These are phyloP conservation scores for Jamesozyma jinghongensis DNA, from an alignment of 805 yeast genomes.

Conservation along the genomic window DNA sequence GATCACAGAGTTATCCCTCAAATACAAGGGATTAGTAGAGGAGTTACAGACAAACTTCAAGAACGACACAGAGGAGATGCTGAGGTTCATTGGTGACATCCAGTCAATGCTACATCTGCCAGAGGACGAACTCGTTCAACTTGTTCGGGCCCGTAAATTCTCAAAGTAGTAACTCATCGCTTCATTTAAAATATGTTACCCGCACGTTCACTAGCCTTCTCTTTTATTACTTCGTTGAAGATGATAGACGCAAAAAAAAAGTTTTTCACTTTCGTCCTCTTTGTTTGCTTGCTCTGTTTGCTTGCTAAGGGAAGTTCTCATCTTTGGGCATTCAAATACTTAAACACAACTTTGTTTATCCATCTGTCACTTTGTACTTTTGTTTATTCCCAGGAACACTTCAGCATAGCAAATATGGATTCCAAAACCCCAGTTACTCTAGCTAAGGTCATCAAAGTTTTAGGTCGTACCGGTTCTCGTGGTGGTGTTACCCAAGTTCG, in stretches of 20 bases:
- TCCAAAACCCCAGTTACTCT: slow-evolving; percentile 89
- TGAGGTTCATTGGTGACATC: slow-evolving; percentile 29
- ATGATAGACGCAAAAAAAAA: slow-evolving; percentile 6
- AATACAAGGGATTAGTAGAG: slow-evolving; percentile 29
- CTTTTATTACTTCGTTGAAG: slow-evolving; percentile 1
- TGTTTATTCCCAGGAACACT: slow-evolving; percentile 2
- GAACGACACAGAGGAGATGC: slow-evolving; percentile 32
- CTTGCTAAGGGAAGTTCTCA: neutral
- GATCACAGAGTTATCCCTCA: slow-evolving; percentile 28
- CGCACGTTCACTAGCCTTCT: too few species aligned
- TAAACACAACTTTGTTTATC: neutral
- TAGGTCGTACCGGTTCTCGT: slow-evolving; percentile 99
- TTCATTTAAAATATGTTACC: too few species aligned
- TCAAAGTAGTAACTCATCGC: neutral
- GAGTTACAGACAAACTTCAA: slow-evolving; percentile 30
- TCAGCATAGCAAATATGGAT: slow-evolving; percentile 26
- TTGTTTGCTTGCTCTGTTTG: neutral
- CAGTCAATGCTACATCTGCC: slow-evolving; percentile 30
- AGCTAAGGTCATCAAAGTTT: slow-evolving; percentile 98
- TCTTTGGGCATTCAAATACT: neutral
- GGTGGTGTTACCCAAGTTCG: slow-evolving; percentile 99
- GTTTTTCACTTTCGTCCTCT: neutral
- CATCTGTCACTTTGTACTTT: neutral
- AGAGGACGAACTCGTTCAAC: slow-evolving; percentile 26
- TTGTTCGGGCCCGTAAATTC: neutral